These are phyloP conservation scores for Tardiomyces blankii DNA, from an alignment of 1,139 yeast species.

Conservation along the genomic window DNA sequence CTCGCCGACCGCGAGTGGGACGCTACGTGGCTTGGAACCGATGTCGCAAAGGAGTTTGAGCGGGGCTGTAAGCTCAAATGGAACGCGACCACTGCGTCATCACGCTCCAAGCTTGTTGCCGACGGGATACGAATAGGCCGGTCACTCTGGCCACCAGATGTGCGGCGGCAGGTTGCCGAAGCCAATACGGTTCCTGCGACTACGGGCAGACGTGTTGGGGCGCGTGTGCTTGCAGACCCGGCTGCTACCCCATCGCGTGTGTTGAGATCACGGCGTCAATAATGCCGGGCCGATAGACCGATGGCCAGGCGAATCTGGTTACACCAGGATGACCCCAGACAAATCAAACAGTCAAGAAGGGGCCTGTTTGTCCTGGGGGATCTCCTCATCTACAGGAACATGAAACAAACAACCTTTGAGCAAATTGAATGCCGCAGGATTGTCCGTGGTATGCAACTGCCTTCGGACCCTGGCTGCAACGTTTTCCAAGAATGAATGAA, in stretches of 20 bases:
- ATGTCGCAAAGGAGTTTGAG: conserved; percentile 51
- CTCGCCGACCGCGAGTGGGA: conserved; percentile 50
- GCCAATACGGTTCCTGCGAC: conserved; percentile 5
- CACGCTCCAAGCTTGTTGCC: conserved; percentile 43
- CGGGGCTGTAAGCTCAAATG: conserved; percentile 63
- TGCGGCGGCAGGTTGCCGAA: conserved; percentile 11
- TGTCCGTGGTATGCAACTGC: too few relatives aligned
- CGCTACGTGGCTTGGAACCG: conserved; percentile 23
- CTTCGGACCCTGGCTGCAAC: too few relatives aligned
- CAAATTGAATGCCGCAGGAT: too few relatives aligned
- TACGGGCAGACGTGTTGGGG: not conserved
- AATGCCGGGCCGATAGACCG: too few relatives aligned
- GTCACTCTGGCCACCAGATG: conserved; percentile 47
- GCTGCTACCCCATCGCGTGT: not conserved
- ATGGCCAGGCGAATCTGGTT: too few relatives aligned
- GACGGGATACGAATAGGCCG: conserved; percentile 60
- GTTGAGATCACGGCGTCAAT: not conserved
- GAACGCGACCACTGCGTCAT: conserved; percentile 36
- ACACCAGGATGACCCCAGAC: too few relatives aligned
- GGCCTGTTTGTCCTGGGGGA: too few relatives aligned
- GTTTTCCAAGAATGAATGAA: too few relatives aligned
- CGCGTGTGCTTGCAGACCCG: not conserved
- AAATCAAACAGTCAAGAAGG: too few relatives aligned
- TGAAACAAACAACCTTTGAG: too few relatives aligned
- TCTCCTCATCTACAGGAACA: too few relatives aligned